These are phyloP conservation scores for Suhomyces faveliae DNA, from an alignment of 805 yeast species.

Conservation along the genomic window DNA sequence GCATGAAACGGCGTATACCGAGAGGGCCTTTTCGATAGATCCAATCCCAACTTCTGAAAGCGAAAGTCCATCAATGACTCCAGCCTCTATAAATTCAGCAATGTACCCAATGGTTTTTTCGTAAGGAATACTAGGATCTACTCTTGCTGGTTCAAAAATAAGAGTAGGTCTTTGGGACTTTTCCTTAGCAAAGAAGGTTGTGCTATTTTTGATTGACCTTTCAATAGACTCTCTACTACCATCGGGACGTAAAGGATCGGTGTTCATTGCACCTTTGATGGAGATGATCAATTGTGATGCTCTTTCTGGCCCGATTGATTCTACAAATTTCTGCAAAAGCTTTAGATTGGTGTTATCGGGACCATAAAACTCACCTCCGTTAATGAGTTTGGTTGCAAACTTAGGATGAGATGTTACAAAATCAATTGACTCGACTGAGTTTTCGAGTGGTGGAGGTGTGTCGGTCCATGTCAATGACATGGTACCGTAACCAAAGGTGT, in stretches of 20 bases:
- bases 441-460: slow-evolving; percentile 50
- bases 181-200: slow-evolving; percentile 27
- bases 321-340: slow-evolving; percentile 56
- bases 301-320: slow-evolving; percentile 52
- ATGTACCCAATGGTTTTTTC: slow-evolving; percentile 59
- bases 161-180: slow-evolving; percentile 32
- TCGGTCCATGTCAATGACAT: slow-evolving; percentile 80
- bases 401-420: slow-evolving; percentile 42
- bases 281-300: slow-evolving; percentile 53
- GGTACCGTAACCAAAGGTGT: slow-evolving; percentile 65
- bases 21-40: slow-evolving; percentile 58
- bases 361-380: slow-evolving; percentile 82
- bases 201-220: slow-evolving; percentile 46
- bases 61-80: slow-evolving; percentile 68
- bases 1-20: slow-evolving; percentile 56
- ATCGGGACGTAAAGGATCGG: slow-evolving; percentile 41
- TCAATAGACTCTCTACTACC: slow-evolving; percentile 49
- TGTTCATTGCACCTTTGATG: slow-evolving; percentile 65
- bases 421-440: slow-evolving; percentile 54
- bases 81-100: slow-evolving; percentile 57
- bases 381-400: slow-evolving; percentile 53
- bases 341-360: slow-evolving; percentile 49
- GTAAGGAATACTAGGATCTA: slow-evolving; percentile 55
- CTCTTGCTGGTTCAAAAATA: slow-evolving; percentile 68
- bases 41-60: slow-evolving; percentile 68